Evolutionary conservation across 164 flowering plant genomes (phyloP), one percentile per base, ranked within the genome.

Genomic region (Nymphaea thermarum): DNA sequence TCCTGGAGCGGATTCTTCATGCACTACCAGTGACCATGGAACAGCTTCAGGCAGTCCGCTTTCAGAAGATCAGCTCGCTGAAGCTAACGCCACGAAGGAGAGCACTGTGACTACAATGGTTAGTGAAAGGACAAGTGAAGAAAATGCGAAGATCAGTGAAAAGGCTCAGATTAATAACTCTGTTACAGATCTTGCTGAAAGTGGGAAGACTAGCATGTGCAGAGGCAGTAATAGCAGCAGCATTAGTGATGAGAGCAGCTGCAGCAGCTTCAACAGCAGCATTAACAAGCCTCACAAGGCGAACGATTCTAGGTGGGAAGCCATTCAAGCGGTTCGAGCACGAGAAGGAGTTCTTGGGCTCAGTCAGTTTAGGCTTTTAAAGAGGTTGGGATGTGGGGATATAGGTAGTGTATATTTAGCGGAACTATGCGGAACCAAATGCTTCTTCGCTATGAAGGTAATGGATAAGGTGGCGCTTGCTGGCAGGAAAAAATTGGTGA

Each of bases 221-320:
- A 79, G 93, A 70, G 93, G 76, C 41, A 89, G 95, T 75, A 84
- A 87, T 3, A 85, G 87, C 63, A 89, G 95, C 80, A 91, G 87
- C 74, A 66, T 86, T 18, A 91, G 97, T 65, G 94, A 87, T 53
- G 97, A 91, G 66, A 87, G 93, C 82, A 84, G 88, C 78, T 82
- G 86, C 2, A 86, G 87, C 72, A 82, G 87, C 74, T 78, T 82
- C 6, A 81, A 84, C 77, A 78, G 82, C 70, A 70, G 85, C 4
- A 59, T 82, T 53, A 77, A 82, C 81, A 91, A 86, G 73, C 96
- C 97, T 18, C 97, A 91, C 79, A 82, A 81, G 73, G 85, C 81
- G 16, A 91, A 87, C 70, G 96, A 89, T 73, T 65, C 66, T 4
- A 80, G 89, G 73, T 91, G 95, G 91, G 90, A 87, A 70, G 97